Conservation (phyloP, 805 yeast species). For the Sugiyamaella floridensis region DNA sequence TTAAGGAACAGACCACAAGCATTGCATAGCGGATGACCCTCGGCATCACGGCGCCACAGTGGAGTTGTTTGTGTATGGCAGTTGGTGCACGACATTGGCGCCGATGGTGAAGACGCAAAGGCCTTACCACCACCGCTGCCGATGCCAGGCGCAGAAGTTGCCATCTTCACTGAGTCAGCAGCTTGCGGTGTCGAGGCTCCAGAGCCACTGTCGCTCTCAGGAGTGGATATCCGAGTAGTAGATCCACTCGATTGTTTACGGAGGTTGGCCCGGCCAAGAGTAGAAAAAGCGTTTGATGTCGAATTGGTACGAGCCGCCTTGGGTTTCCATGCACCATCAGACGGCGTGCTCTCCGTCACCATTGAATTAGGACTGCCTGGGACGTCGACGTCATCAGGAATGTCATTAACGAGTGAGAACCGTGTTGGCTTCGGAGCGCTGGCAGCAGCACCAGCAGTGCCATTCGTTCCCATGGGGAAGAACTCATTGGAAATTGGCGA, state of each 20-base stretch:
- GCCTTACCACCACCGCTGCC: not conserved
- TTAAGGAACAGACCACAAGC: constrained; percentile 93
- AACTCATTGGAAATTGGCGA: constrained; percentile 4
- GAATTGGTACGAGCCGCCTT: constrained; percentile 15
- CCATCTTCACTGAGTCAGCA: not conserved
- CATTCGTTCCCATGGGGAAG: not conserved
- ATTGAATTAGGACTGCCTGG: not conserved
- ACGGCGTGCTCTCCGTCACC: not conserved
- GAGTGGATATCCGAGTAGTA: constrained; percentile 4
- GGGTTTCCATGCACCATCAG: not conserved
- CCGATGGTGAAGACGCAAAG: constrained; percentile 4
- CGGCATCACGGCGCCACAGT: constrained; percentile 87
- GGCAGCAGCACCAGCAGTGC: not conserved
- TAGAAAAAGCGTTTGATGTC: constrained; percentile 14
- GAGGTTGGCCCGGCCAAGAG: constrained; percentile 4
- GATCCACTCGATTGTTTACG: not conserved
- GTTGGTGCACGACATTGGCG: constrained; percentile 57
- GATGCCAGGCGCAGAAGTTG: not conserved
- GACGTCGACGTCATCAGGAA: constrained; percentile 5
- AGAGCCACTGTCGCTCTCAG: constrained; percentile 7
- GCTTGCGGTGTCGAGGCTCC: constrained; percentile 3
- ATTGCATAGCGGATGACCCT: constrained; percentile 88
- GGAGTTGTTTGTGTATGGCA: constrained; percentile 93
- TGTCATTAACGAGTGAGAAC: constrained; percentile 5
- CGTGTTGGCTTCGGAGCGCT: not conserved